Percentiles rank a stretch among this genome's conserved stretches.
Evolutionary conservation across 78 protist genomes (phyloP).

Genomic region (Bodo saltans): DNA sequence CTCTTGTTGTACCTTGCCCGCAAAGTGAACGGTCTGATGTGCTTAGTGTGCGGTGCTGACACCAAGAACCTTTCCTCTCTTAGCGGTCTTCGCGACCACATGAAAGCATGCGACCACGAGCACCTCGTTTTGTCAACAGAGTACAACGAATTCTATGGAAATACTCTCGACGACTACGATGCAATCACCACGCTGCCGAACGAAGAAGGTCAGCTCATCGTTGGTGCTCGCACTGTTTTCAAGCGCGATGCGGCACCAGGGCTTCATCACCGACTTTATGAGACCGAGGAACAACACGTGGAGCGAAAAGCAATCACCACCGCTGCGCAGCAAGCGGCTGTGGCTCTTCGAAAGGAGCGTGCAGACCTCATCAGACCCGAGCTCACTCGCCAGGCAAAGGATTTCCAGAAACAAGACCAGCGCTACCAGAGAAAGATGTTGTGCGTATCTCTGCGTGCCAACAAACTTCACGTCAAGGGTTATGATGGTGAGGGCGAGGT

Average conservation of each 20-base stretch:
- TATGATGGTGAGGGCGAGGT: neutral
- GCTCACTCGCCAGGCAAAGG: neutral
- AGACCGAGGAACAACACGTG: neutral
- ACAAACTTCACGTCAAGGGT: neutral
- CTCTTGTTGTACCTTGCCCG: neutral
- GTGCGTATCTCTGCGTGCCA: neutral
- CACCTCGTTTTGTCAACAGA: neutral
- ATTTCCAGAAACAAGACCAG: neutral
- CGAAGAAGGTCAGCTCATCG: neutral
- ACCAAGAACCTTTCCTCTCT: neutral
- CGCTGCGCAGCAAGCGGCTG: neutral
- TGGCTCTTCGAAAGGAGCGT: neutral
- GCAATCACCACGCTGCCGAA: neutral
- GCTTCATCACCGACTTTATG: neutral
- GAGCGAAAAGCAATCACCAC: neutral
- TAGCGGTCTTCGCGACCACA: neutral
- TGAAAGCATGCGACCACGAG: neutral
- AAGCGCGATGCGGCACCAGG: neutral
- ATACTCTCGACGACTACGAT: neutral
- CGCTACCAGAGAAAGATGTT: neutral
- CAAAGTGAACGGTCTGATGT: conserved; percentile 1
- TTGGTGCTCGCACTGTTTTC: neutral
- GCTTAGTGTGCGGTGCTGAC: conserved; percentile 16
- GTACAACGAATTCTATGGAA: neutral
- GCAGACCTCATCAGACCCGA: neutral